Evolutionary conservation across 495 filamentous ascomycete genomes (phyloP), one percentile per base, ranked within the genome.

Genomic region (Talaromyces wortmannii): DNA sequence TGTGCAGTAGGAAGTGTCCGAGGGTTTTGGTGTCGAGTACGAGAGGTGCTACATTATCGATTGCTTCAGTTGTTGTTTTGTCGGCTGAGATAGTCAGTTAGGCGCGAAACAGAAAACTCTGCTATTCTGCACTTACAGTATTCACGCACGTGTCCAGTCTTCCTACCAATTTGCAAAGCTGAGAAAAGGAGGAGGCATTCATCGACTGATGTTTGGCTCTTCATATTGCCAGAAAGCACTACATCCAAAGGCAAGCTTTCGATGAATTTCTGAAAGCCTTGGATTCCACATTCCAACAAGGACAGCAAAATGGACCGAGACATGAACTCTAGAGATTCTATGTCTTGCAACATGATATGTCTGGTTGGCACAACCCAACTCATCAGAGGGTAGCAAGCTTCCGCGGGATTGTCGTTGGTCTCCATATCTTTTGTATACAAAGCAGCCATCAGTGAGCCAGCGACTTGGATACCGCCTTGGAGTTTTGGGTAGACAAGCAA

Each of bases 161-260:
- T 90, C 73, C 94, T 95, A 13, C 87, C 90, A 10, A 85, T 75
- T 58, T 91, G 85, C 32, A 96, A 73, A 15, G 87, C 79, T 45
- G 83, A 79, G 54, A 91, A 80, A 42, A 86, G 76, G 12, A 89
- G 69, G 48, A 83, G 74, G 31, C 81, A 76, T 51, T 86, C 77
- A 13, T 80, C 75, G 44, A 77, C 53, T 23, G 70, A 67, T 18
- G 32, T 15, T 29, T 73, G 67, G 44, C 67, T 69, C 4, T 65
- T 59, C 52, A 70, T 74, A n/a, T 72, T 63, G 17, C 72, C 72
- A 11, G 73, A 66, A 13, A 69, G 61, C 17, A 77, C 65, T 30
- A 56, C 71, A 6, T 70, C 58, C n/a, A 77, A 48, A 12, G 71
- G 73, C 7, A 80, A 59, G 0, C 59, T 67, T 23, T 79, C 62